phyloP scores from a whole-genome alignment of 1,139 yeast genomes.

The Diutina catenulata region DNA sequence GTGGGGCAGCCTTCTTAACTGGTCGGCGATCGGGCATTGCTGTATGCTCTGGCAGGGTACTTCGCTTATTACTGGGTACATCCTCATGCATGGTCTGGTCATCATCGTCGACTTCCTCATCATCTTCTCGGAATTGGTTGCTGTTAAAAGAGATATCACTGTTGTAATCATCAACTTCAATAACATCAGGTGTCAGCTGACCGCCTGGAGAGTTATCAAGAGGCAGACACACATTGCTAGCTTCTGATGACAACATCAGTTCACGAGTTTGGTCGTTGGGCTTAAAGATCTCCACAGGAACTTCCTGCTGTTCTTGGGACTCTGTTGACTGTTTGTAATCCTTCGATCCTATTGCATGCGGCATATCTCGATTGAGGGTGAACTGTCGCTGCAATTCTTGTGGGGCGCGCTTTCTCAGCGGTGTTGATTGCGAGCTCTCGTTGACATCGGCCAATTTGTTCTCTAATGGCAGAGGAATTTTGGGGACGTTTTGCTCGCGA shows the following conservation, averaged over 20 bases:
- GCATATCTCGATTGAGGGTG: not conserved
- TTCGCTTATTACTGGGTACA: not conserved
- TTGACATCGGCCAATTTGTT: not conserved
- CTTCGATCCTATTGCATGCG: too few species aligned
- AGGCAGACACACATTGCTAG: not conserved
- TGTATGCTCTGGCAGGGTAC: conserved; percentile 2
- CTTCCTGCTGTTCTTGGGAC: not conserved
- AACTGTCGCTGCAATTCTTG: not conserved
- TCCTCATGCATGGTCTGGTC: too few species aligned
- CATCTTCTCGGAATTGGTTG: too few species aligned
- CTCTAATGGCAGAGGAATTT: conserved; percentile 4
- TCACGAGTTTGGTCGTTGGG: not conserved
- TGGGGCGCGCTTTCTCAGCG: not conserved
- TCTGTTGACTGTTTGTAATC: too few species aligned
- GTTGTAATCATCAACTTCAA: conserved; percentile 1
- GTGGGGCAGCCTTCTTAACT: not conserved
- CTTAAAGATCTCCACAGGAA: not conserved
- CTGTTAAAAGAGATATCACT: not conserved
- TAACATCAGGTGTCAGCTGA: not conserved
- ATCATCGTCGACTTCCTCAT: not conserved
- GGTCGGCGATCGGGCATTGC: not conserved
- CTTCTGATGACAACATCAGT: too few species aligned
- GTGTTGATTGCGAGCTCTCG: not conserved
- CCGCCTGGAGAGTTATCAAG: not conserved
- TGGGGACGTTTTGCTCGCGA: not conserved